Conservation (phyloP, 352 stramenopile genomes). For the Blastocystis sp. region DNA sequence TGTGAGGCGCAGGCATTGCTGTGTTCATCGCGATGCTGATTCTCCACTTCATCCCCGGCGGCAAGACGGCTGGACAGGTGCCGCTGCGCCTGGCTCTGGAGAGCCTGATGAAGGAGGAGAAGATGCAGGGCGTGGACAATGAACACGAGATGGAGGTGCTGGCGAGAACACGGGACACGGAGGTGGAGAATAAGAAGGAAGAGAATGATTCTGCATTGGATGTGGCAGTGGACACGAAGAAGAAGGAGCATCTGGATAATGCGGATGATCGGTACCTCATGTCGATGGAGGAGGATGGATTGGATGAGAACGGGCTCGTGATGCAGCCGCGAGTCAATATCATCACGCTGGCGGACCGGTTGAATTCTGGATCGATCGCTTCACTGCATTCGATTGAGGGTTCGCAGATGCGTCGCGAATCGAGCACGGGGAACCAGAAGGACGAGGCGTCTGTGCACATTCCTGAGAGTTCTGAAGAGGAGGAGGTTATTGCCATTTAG, state of each 20-base stretch:
- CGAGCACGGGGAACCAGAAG: neutral
- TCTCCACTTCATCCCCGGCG: conserved; percentile 60
- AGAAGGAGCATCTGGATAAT: conserved; percentile 44
- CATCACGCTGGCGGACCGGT: neutral
- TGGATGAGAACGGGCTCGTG: conserved; percentile 35
- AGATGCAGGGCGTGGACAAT: conserved; percentile 57
- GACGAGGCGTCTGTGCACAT: neutral
- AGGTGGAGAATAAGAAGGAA: neutral
- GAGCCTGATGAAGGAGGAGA: conserved; percentile 47
- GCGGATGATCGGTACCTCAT: conserved; percentile 13
- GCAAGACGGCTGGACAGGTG: conserved; percentile 49
- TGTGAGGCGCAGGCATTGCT: neutral
- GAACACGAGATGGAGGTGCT: conserved; percentile 47
- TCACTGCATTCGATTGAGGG: neutral
- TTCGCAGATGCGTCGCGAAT: neutral
- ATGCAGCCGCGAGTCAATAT: conserved; percentile 20
- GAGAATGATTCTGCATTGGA: conserved; percentile 1
- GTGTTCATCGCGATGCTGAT: conserved; percentile 42
- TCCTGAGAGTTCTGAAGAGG: neutral
- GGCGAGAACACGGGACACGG: neutral
- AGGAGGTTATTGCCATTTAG: neutral
- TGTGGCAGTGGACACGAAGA: conserved; percentile 31
- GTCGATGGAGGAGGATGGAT: neutral
- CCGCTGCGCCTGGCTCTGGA: conserved; percentile 43
- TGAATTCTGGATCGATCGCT: neutral